phyloP scores from a whole-genome alignment of 805 yeast species.

The Saccharomyces kudriavzevii region DNA sequence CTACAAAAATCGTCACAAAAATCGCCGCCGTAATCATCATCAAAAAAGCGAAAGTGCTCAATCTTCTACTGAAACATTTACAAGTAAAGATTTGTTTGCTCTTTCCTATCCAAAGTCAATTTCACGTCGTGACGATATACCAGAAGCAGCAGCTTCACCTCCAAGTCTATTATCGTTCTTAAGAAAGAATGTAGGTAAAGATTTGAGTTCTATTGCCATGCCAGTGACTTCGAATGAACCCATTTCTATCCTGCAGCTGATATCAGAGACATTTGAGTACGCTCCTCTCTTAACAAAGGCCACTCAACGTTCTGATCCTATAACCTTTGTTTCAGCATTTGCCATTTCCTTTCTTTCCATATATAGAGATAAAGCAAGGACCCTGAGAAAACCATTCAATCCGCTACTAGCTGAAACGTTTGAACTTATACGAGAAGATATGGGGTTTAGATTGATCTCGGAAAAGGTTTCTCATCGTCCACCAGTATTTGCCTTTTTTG shows the following conservation, averaged over 20 bases:
- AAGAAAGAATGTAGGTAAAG: slow-evolving; percentile 89
- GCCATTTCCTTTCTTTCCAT: slow-evolving; percentile 69
- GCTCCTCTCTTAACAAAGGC: slow-evolving; percentile 51
- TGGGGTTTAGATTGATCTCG: slow-evolving; percentile 61
- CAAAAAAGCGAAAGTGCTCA: background rate
- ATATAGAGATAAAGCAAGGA: slow-evolving; percentile 65
- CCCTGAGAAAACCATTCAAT: slow-evolving; percentile 83
- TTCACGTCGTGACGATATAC: slow-evolving; percentile 50
- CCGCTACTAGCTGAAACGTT: slow-evolving; percentile 91
- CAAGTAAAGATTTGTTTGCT: slow-evolving; percentile 49
- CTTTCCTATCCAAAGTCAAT: slow-evolving; percentile 20
- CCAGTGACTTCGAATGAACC: slow-evolving; percentile 96
- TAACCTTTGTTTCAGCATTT: slow-evolving; percentile 66
- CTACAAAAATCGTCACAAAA: slow-evolving; percentile 1
- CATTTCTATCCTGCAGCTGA: slow-evolving; percentile 66
- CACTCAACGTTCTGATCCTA: slow-evolving; percentile 38
- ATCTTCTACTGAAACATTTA: background rate
- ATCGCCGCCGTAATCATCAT: background rate
- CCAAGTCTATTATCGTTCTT: slow-evolving; percentile 75
- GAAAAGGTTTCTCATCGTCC: slow-evolving; percentile 91
- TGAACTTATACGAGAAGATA: slow-evolving; percentile 80
- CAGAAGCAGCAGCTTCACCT: slow-evolving; percentile 55
- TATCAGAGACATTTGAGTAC: slow-evolving; percentile 76
- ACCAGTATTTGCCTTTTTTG: slow-evolving; percentile 65
- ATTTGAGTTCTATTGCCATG: slow-evolving; percentile 75